A percentile compares a stretch with the other conserved stretches of the same genome.
These are phyloP conservation scores for Cylindrotheca closterium DNA, from an alignment of 108 stramenopile genomes.

Conservation along the genomic window DNA sequence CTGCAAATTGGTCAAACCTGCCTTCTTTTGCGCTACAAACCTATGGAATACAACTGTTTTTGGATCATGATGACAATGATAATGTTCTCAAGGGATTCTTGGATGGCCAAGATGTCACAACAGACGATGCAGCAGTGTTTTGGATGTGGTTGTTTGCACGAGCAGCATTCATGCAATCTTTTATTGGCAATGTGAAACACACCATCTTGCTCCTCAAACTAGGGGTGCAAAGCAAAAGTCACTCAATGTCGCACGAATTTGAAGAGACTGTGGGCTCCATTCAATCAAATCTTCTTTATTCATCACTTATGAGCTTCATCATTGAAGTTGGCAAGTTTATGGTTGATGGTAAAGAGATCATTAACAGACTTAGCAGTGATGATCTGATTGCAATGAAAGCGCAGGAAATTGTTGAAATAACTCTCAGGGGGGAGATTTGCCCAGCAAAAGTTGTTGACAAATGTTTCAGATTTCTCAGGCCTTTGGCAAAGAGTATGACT, in stretches of 20 bases:
- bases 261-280: constrained; percentile 11
- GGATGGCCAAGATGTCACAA: no score
- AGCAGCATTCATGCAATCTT: constrained; percentile 29
- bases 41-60: constrained; percentile 3
- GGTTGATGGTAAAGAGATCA: constrained; percentile 9
- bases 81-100: no score
- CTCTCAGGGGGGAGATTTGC: constrained; percentile 4
- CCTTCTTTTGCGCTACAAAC: constrained; percentile 24
- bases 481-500: constrained; percentile 3
- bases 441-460: constrained; percentile 5
- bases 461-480: constrained; percentile 20
- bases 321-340: constrained; percentile 14
- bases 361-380: constrained; percentile 7
- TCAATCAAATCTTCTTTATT: constrained; percentile 13
- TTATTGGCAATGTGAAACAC: constrained; percentile 19
- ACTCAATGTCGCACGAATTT: constrained; percentile 1
- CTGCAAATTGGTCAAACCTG: constrained; percentile 34
- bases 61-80: constrained; percentile 18
- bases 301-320: constrained; percentile 2
- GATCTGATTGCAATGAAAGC: constrained; percentile 23
- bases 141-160: constrained; percentile 44
- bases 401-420: constrained; percentile 16
- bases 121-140: no score
- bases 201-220: constrained; percentile 11
- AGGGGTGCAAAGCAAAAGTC: constrained; percentile 12